phyloP scores from a whole-genome alignment of 331 rosid genomes.

The Dryas integrifolia region DNA sequence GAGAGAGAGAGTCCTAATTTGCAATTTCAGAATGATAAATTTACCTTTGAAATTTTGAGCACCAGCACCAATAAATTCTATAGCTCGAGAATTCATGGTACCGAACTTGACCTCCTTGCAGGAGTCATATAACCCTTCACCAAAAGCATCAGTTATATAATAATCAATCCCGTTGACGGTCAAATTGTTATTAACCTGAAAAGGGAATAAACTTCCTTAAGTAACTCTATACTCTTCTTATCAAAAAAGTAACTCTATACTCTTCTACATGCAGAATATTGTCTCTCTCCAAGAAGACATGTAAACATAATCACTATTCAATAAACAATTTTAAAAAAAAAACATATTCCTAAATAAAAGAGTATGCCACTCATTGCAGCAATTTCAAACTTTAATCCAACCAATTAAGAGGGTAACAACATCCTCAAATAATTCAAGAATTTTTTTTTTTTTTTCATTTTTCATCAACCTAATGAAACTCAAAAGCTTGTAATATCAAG shows the following conservation, averaged over 20 bases:
- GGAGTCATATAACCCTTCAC: conserved; percentile 86
- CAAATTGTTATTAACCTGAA: conserved; percentile 71
- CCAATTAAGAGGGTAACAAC: background rate
- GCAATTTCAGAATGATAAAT: conserved; percentile 23
- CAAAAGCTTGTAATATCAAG: conserved; percentile 2
- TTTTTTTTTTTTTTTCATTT: background rate
- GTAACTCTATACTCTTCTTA: conserved; percentile 3
- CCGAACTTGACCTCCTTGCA: conserved; percentile 98
- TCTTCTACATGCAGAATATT: conserved; percentile 4
- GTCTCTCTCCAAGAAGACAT: background rate
- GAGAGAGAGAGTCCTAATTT: conserved; percentile 18
- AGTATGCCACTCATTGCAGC: background rate
- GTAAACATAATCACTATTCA: background rate
- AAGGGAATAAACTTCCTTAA: conserved; percentile 26
- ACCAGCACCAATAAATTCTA: conserved; percentile 80
- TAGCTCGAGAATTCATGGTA: conserved; percentile 76
- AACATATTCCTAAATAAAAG: background rate
- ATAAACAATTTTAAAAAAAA: background rate
- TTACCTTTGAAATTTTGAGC: conserved; percentile 84
- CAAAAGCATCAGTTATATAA: conserved; percentile 72
- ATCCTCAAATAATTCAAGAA: conserved; percentile 1
- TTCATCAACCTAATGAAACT: background rate
- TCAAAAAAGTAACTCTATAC: background rate
- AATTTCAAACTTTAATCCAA: conserved; percentile 23
- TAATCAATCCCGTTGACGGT: conserved; percentile 84